Base-by-base conservation (phyloP, 1,284 basidiomycete genomes). In the Melampsora larici-populina region DNA sequence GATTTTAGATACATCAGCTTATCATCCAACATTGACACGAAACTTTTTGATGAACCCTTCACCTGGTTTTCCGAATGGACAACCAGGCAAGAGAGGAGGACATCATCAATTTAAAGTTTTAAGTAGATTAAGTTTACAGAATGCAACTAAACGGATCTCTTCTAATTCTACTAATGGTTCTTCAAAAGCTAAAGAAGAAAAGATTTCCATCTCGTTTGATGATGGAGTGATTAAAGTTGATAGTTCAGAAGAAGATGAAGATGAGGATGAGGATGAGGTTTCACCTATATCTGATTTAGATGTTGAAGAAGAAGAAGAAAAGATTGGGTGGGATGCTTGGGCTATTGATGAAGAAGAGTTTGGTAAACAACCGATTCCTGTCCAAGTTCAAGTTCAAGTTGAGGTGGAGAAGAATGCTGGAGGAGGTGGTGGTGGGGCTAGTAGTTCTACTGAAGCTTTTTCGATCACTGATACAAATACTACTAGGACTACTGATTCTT, bases 41-140 rank as follows among this genome's bases (percentile, higher is more conserved):
- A 36, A 3, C 36, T 3, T 4, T 4, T 15, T 24, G 51, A 24
- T 55, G 18, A 5, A 18, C 6, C 6, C 51, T 55, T 55, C 48
- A n/a, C 67, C 67, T 1, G 75, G 63, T 18, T 78, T 78, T 51
- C 75, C 75, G 0, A 78, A 78, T 33, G 75, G 75, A 40, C 58
- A 65, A 26, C 75, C 75, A 8, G 75, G 60, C 4, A 68, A 46
- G 33, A 69, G 29, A 7, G 31, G 40, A 2, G 46, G 29, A 15
- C 40, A 26, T n/a, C 29, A 31, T 55, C 46, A 66, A 29, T 51
- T 33, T 33, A 65, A 66, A 18, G 31, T 58, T 24, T 68, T 51
- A 17, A 13, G 31, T 29, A 43, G 65, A n/a, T 8, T 51, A 21
- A 55, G n/a, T 29, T 70, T 63, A 31, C 51, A 24, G n/a, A 70